These are phyloP conservation scores for Pyrenopolyporus hunteri DNA, from an alignment of 495 filamentous ascomycete genomes.

Conservation along the genomic window DNA sequence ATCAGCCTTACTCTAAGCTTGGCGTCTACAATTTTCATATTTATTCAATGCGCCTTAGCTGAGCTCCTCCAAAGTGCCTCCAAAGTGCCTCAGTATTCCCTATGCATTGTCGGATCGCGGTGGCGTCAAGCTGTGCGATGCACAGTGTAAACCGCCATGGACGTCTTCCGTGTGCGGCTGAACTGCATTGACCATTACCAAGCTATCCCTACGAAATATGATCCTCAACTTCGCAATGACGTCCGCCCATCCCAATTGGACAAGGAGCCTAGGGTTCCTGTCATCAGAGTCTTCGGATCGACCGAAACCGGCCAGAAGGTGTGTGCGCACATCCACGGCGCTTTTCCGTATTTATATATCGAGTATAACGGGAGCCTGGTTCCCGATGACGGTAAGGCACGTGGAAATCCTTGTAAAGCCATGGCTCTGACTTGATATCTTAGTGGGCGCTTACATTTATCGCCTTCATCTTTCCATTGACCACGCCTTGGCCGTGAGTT, in stretches of 20 bases:
- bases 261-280: conserved; percentile 75
- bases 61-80: neutral
- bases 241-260: conserved; percentile 54
- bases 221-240: conserved; percentile 74
- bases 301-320: conserved; percentile 96
- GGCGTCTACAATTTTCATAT: conserved; percentile 7
- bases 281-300: conserved; percentile 89
- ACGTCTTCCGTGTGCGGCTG: conserved; percentile 81
- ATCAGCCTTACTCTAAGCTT: too few relatives aligned
- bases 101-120: conserved; percentile 16
- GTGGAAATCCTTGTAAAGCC: neutral
- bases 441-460: conserved; percentile 73
- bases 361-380: conserved; percentile 78
- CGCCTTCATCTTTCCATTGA: conserved; percentile 82
- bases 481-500: conserved; percentile 80
- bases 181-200: conserved; percentile 97
- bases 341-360: conserved; percentile 91
- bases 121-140: conserved; percentile 22
- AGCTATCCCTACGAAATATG: conserved; percentile 74
- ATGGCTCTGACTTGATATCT: conserved; percentile 9
- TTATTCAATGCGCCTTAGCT: neutral
- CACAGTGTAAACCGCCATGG: conserved; percentile 50
- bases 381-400: conserved; percentile 64
- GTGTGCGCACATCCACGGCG: conserved; percentile 95
- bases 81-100: conserved; percentile 4